These are phyloP conservation scores for Venturia effusa DNA, from an alignment of 2,329 filamentous ascomycete genomes.

Conservation along the genomic window DNA sequence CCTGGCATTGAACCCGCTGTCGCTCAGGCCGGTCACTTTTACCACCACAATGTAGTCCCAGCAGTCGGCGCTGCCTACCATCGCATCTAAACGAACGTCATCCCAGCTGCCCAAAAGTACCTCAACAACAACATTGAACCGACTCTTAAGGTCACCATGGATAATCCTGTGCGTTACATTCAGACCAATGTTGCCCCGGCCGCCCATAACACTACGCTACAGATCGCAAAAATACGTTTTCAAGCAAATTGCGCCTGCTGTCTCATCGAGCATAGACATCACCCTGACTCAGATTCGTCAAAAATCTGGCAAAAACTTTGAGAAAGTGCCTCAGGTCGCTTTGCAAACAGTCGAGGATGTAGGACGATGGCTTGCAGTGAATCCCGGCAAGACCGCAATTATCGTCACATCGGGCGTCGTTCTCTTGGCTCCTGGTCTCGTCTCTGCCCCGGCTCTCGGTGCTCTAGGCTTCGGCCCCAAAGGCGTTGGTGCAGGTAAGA, in stretches of 20 bases:
- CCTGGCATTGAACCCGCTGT: background rate
- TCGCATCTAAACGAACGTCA: background rate
- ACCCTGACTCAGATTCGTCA: background rate
- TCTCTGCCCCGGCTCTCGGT: background rate
- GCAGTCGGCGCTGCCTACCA: background rate
- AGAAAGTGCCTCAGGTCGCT: background rate
- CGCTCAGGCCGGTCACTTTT: background rate
- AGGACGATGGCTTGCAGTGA: background rate
- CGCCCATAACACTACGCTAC: background rate
- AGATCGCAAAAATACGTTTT: background rate
- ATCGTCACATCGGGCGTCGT: background rate
- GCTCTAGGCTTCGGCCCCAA: background rate
- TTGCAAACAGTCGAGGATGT: background rate
- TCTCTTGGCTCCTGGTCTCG: background rate
- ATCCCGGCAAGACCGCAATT: background rate
- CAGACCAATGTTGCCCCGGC: background rate
- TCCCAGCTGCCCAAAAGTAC: background rate
- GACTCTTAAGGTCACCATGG: background rate
- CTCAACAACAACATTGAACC: background rate
- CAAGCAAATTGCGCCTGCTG: background rate
- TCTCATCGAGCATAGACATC: background rate
- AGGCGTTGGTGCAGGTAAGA: background rate
- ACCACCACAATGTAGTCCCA: background rate
- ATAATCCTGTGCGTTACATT: background rate
- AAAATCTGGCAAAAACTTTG: background rate